Evolutionary conservation across 495 filamentous ascomycete genomes (phyloP).

Genomic region (Aspergillus nidulans): DNA sequence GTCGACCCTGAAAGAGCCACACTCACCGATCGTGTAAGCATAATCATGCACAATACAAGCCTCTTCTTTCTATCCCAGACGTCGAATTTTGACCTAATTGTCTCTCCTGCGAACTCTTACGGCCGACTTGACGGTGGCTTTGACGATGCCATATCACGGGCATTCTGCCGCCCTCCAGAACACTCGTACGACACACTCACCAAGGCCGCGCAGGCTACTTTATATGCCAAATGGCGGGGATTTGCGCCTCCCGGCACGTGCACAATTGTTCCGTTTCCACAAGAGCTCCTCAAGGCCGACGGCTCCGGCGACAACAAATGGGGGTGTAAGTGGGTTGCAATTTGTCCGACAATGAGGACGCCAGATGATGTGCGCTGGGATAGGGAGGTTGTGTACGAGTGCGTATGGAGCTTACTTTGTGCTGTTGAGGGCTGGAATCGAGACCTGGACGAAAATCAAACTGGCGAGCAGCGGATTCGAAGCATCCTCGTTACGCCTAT

Average conservation of each 20-base stretch:
- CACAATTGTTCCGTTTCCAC: slow-evolving; percentile 40
- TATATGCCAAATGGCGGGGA: slow-evolving; percentile 45
- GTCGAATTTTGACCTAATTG: slow-evolving; percentile 40
- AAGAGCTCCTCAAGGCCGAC: slow-evolving; percentile 12
- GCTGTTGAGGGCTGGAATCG: slow-evolving; percentile 44
- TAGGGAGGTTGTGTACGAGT: slow-evolving; percentile 51
- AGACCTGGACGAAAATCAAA: neutral
- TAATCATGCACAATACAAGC: slow-evolving; percentile 4
- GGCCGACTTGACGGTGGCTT: slow-evolving; percentile 49
- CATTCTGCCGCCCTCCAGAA: slow-evolving; percentile 33
- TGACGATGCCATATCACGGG: slow-evolving; percentile 48
- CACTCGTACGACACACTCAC: slow-evolving; percentile 45
- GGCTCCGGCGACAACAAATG: slow-evolving; percentile 20
- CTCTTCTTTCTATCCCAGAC: slow-evolving; percentile 6
- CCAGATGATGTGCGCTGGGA: slow-evolving; percentile 41
- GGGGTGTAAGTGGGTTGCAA: slow-evolving; percentile 38
- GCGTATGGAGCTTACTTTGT: slow-evolving; percentile 48
- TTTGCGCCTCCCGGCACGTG: slow-evolving; percentile 47
- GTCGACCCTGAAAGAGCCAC: slow-evolving; percentile 3
- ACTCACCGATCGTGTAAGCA: neutral
- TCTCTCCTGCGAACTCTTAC: slow-evolving; percentile 52
- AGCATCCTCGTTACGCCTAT: slow-evolving; percentile 46
- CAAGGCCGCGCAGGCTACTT: slow-evolving; percentile 28
- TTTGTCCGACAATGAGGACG: slow-evolving; percentile 50
- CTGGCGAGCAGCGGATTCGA: slow-evolving; percentile 23